phyloP scores from a whole-genome alignment of 345 rosid species.

The Euclidium syriacum region DNA sequence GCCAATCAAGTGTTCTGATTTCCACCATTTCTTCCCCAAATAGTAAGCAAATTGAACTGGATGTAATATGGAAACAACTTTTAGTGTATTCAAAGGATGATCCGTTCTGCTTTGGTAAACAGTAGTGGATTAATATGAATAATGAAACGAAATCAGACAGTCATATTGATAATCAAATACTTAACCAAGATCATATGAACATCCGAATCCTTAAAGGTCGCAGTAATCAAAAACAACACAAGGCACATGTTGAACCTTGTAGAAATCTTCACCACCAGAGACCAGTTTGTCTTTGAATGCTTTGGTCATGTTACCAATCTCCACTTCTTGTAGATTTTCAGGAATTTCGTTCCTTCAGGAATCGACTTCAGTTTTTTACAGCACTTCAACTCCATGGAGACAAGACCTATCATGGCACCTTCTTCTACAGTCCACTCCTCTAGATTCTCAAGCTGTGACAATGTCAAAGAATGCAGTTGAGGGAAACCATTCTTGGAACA shows the following conservation, averaged over 20 bases:
- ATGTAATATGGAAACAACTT: no score
- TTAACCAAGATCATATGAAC: not conserved
- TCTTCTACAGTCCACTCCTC: constrained; percentile 28
- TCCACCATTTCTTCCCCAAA: no score
- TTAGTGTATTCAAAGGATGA: no score
- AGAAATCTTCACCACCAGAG: constrained; percentile 41
- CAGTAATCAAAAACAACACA: constrained; percentile 27
- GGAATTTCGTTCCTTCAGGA: constrained; percentile 23
- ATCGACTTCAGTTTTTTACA: constrained; percentile 28
- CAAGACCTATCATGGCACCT: constrained; percentile 32
- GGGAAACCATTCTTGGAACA: constrained; percentile 24
- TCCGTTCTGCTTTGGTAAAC: no score
- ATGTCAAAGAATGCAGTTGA: constrained; percentile 13
- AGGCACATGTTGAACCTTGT: constrained; percentile 41
- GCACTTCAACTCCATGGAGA: constrained; percentile 24
- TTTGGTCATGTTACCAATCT: constrained; percentile 39
- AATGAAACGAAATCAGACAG: not conserved
- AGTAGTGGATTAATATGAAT: no score
- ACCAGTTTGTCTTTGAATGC: constrained; percentile 35
- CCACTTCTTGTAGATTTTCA: constrained; percentile 31
- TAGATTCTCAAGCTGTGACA: constrained; percentile 10
- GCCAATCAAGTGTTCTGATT: no score
- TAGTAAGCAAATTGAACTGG: no score
- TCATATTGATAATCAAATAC: no score
- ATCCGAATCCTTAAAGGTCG: not conserved